Evolutionary conservation across 208 protist species (phyloP).

Genomic region (Naegleria gruberi): DNA sequence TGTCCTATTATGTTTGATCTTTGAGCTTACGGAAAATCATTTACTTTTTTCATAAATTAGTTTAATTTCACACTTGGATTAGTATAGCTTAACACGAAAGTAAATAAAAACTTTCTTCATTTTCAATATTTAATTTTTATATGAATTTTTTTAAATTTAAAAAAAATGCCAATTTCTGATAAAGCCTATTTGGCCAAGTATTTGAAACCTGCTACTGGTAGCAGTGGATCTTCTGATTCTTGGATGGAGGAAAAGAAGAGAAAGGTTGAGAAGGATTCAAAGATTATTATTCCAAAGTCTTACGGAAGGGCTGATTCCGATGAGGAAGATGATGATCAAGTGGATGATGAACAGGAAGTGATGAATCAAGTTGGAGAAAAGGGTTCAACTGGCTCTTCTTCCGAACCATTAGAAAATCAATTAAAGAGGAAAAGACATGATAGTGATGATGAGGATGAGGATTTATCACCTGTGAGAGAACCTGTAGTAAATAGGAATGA

Average conservation of each 20-base stretch:
- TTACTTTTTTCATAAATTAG: too few species aligned
- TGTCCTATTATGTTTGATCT: too few species aligned
- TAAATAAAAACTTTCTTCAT: too few species aligned
- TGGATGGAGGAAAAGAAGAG: background rate
- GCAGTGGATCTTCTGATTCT: background rate
- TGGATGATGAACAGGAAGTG: background rate
- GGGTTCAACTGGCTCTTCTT: background rate
- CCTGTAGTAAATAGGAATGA: background rate
- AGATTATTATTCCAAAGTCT: background rate
- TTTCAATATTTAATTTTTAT: too few species aligned
- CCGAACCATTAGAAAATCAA: too few species aligned
- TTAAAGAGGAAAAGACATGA: background rate
- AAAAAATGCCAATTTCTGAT: background rate
- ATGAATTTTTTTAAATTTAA: background rate
- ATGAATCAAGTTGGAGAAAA: background rate
- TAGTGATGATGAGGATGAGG: background rate
- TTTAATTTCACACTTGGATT: too few species aligned
- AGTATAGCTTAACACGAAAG: too few species aligned
- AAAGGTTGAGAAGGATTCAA: background rate
- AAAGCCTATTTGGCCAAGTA: background rate
- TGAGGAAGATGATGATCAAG: background rate
- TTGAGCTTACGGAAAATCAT: too few species aligned
- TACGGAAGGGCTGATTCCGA: background rate
- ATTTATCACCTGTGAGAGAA: background rate
- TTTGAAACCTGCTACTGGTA: background rate